These are phyloP conservation scores for Phytophthora pistaciae DNA, from an alignment of 352 stramenopile genomes.

Conservation along the genomic window DNA sequence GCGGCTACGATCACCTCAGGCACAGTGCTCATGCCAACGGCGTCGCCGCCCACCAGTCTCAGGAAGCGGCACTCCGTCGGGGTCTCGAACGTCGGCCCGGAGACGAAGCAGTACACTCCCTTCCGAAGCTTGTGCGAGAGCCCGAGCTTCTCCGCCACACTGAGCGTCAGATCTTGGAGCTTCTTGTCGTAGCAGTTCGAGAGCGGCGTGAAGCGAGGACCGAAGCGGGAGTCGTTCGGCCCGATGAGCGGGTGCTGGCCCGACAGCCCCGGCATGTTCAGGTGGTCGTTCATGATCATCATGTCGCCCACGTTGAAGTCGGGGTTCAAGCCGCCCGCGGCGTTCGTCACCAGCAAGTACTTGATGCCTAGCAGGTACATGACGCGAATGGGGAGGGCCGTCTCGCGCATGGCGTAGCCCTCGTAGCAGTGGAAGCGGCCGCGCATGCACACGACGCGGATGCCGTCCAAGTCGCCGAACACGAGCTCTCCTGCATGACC, in stretches of 20 bases:
- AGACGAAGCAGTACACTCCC: conserved; percentile 97
- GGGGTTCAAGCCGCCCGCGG: conserved; percentile 94
- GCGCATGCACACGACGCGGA: conserved; percentile 94
- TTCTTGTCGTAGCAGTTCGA: conserved; percentile 94
- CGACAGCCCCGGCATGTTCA: conserved; percentile 94
- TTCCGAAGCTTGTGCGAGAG: conserved; percentile 86
- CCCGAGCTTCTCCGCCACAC: conserved; percentile 82
- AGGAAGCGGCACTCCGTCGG: conserved; percentile 95
- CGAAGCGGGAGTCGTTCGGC: conserved; percentile 96
- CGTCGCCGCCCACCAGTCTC: conserved; percentile 91
- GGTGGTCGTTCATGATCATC: conserved; percentile 97
- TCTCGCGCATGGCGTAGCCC: conserved; percentile 95
- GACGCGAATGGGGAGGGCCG: conserved; percentile 94
- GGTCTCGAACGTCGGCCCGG: conserved; percentile 97
- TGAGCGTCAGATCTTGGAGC: conserved; percentile 84
- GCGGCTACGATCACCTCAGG: conserved; percentile 96
- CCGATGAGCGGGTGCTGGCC: conserved; percentile 95
- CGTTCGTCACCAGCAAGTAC: conserved; percentile 97
- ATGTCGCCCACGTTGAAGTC: conserved; percentile 97
- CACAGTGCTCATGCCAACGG: conserved; percentile 97
- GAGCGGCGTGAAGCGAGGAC: conserved; percentile 95
- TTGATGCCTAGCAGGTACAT: conserved; percentile 97
- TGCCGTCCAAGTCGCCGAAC: conserved; percentile 91
- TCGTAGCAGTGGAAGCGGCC: conserved; percentile 98
- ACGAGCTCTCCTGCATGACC: conserved; percentile 96